Evolutionary conservation across 1,284 basidiomycete species (phyloP), one percentile per base, ranked within the genome.

Genomic region (Rhodotorula sp.): DNA sequence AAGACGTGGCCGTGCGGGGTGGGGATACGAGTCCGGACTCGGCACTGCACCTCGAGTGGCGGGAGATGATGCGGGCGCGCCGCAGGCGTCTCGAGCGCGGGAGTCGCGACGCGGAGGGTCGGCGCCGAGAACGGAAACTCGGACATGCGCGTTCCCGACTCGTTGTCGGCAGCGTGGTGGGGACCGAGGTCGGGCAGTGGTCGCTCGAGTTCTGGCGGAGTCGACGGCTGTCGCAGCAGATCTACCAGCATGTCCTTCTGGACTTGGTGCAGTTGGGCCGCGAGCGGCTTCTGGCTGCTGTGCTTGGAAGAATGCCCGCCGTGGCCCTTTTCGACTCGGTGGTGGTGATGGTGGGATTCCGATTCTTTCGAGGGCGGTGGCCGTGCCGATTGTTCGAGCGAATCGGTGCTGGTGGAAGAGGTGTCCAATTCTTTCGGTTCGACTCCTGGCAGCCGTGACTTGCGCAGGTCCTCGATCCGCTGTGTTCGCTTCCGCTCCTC

Each of bases 21-120:
- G 28, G 97, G 97, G 77, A 99, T 92, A 60, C 97, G 89, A 6
- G 97, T 98, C 68, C 97, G 90, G 5, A 94, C 97, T 87, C 97
- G 92, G 81, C 97, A 99, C 79, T 88, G 89, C 31, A 95, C 89
- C 68, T 87, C 60, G 38, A 79, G 68, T 1, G 76, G 72, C 3
- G 76, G 73, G 18, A 70, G 60, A 14, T 47, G 23, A 26, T 48
- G 19, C 7, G 58, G 18, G 15, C 61, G 8, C 16, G 28, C 3
- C 2, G 62, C 16, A 23, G 60, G 23, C 3, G 68, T 45, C 2
- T 60, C 64, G 45, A 50, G 48, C 15, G 67, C 48, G 16, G 50
- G 62, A 38, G 60, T 58, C 34, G 52, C 28, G 31, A 52, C 38
- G 61, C 54, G 58, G 54, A 18, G 34, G 66, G 54, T 55, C n/a